Percentiles rank a stretch among this genome's conserved stretches.
Conservation (phyloP, 192 early-diverging fungal genomes). For the Rhizoclosmatium globosum region DNA sequence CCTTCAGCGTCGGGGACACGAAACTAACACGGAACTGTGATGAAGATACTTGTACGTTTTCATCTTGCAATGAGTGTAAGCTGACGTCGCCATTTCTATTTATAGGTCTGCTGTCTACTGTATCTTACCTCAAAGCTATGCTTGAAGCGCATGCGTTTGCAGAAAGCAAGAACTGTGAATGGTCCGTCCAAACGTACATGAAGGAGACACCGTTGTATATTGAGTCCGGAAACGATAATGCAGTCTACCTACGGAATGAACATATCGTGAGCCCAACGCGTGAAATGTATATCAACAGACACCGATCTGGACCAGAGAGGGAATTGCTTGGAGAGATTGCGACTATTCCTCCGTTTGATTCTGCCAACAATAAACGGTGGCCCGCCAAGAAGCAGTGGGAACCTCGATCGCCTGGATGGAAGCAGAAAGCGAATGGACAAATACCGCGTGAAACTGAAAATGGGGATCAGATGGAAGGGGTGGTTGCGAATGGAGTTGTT, state of each 20-base stretch:
- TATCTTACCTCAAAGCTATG: constrained; percentile 8
- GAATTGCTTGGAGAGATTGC: constrained; percentile 1
- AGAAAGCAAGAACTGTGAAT: background rate
- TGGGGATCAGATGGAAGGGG: background rate
- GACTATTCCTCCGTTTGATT: background rate
- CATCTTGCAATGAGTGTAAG: background rate
- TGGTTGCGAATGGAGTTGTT: background rate
- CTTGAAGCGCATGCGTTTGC: background rate
- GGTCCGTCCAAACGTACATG: constrained; percentile 19
- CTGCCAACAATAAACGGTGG: background rate
- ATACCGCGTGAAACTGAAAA: background rate
- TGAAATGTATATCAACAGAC: background rate
- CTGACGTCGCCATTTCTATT: background rate
- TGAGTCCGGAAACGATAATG: background rate
- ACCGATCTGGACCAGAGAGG: background rate
- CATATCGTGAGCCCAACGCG: background rate
- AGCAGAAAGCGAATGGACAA: too few relatives aligned
- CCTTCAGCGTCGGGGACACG: constrained; percentile 44
- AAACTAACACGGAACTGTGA: constrained; percentile 31
- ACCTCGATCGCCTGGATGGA: too few relatives aligned
- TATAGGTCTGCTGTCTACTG: constrained; percentile 5
- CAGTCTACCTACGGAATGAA: background rate
- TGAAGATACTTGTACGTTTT: constrained; percentile 28
- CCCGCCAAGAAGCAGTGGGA: background rate
- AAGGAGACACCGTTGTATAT: constrained; percentile 7